These are phyloP conservation scores for Helianthus annuus DNA, from an alignment of 129 eudicot genomes.

Conservation along the genomic window HanXRQr2.0-SUNRISE NC_035434.2:23408077-23408576, in stretches of 20 bases:
- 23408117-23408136: conserved; percentile 26
- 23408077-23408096: conserved; percentile 23
- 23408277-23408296: conserved; percentile 7
- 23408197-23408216: conserved; percentile 22
- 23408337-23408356: conserved; percentile 23
- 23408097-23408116: conserved; percentile 23
- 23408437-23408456: conserved; percentile 10
- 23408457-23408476: conserved; percentile 12
- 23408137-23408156: conserved; percentile 31
- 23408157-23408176: conserved; percentile 23
- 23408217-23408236: conserved; percentile 31
- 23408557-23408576: background rate
- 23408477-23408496: conserved; percentile 27
- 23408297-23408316: conserved; percentile 3
- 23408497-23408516: conserved; percentile 30
- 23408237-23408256: conserved; percentile 22
- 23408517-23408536: background rate
- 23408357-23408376: conserved; percentile 36
- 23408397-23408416: conserved; percentile 35
- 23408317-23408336: background rate
- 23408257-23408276: conserved; percentile 23
- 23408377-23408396: conserved; percentile 24
- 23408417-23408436: background rate
- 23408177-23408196: conserved; percentile 24
- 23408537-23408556: background rate